phyloP scores from a whole-genome alignment of 2,329 filamentous ascomycete genomes.

The Torrubiella hemipterigena region DNA sequence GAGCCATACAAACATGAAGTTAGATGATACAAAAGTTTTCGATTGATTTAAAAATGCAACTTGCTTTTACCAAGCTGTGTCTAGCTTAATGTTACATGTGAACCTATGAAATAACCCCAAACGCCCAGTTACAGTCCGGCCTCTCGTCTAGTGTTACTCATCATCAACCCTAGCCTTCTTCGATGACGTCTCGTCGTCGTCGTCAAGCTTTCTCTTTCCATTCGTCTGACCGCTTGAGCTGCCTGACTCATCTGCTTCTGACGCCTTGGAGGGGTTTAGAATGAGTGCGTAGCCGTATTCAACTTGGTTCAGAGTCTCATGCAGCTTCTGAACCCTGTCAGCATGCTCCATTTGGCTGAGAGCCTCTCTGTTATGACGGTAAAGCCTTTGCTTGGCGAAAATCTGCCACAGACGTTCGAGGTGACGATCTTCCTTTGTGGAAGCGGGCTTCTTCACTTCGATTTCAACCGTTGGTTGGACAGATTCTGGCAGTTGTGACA shows the following conservation, averaged over 20 bases:
- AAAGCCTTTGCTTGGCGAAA: slow-evolving; percentile 65
- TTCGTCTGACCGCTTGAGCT: slow-evolving; percentile 11
- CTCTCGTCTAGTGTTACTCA: slow-evolving; percentile 12
- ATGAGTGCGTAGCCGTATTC: slow-evolving; percentile 63
- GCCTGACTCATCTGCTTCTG: slow-evolving; percentile 14
- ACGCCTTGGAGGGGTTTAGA: slow-evolving; percentile 35
- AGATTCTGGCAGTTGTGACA: slow-evolving; percentile 43
- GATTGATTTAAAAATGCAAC: no score
- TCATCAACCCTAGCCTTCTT: slow-evolving; percentile 33
- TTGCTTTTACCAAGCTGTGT: no score
- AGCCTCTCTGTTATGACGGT: slow-evolving; percentile 60
- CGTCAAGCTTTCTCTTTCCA: slow-evolving; percentile 34
- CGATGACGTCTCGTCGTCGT: slow-evolving; percentile 12
- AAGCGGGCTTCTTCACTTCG: slow-evolving; percentile 26
- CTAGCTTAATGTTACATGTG: no score
- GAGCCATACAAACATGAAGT: slow-evolving; percentile 7
- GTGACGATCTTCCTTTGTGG: slow-evolving; percentile 45
- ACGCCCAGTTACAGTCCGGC: slow-evolving; percentile 6
- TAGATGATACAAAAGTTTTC: no score
- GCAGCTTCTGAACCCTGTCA: slow-evolving; percentile 61
- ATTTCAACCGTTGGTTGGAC: slow-evolving; percentile 40
- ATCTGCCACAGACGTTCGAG: slow-evolving; percentile 61
- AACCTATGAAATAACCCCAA: no score
- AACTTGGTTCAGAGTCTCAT: slow-evolving; percentile 55
- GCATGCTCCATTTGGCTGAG: slow-evolving; percentile 55